Base-by-base conservation (phyloP, 306 rosid genomes). In the Mimosa bimucronata region DNA sequence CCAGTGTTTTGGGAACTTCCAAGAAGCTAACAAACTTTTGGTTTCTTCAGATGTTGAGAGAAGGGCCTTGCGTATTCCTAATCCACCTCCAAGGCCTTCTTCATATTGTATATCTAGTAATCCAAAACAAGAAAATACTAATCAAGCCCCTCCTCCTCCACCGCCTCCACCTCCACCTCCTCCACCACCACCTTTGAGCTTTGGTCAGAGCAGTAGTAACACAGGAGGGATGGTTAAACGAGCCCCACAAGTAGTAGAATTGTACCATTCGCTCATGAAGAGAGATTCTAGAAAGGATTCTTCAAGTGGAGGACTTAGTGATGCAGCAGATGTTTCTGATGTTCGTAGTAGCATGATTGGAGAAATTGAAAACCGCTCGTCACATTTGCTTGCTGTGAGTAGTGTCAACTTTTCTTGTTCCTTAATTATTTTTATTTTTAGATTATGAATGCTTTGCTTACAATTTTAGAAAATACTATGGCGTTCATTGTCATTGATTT, bases 311-410 rank as follows among this genome's bases (percentile, higher is more conserved):
- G 92, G 89, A 77, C 76, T 85, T 11, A 77, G 92, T 61, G 97
- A 95, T 83, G 94, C 85, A 41, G 86, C 92, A 2, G 95, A 91
- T 88, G 97, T 95, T 71, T 90, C 97, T 37, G 90, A 91, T 79
- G 97, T 83, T 88, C 97, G 98, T 75, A 95, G 97, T 80, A 95
- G 90, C 89, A 95, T 95, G 98, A 95, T 95, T 69, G 98, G 98
- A 76, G 98, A 95, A 82, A 95, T 95, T 38, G 98, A 95, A 89
- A 95, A 95, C 80, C 89, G 98, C 58, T 95, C 98, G 0, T 95
- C 98, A 13, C 97, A 95, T 85, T 88, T 95, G 88, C 96, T 95
- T 83, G 98, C 98, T 23, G 98, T 95, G 82, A 93, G 98, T 86
- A 40, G 37, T 78, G 13, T 80, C 58, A 66, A 19, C 70, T 34